Evolutionary conservation across 1,284 basidiomycete species (phyloP), one percentile per base, ranked within the genome.

Genomic region (Microbotryum silenes-acaulis): DNA sequence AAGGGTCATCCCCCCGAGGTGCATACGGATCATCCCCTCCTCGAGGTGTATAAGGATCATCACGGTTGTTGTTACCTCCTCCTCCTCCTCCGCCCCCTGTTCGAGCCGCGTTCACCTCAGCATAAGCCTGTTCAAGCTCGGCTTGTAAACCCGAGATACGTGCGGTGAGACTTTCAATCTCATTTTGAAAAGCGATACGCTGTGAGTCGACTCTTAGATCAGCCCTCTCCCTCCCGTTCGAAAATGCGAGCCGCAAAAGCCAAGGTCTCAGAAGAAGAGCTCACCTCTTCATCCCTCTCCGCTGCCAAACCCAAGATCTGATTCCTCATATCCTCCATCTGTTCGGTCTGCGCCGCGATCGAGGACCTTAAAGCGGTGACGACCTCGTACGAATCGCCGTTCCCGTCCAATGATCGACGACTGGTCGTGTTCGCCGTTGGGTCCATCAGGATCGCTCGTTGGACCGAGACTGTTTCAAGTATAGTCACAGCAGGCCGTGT

Each of bases 361-460:
- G 88, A 86, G 54, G 87, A 85, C 49, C 88, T 83, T 58, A 96
- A 78, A 2, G 88, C 89, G 18, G 82, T 81, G 63, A 94, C 85
- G 50, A 94, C 79, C 76, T 88, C 86, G 18, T 84, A 81, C 3
- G 85, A 82, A 72, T 93, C 89, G 2, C 85, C 81, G 69, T 42
- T 42, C 14, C 82, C 87, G 72, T 87, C 87, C 2, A 84, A 83
- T 8, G 65, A 69, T 14, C 61, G 83, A 67, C 60, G n/a, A 31
- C 45, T 21, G 29, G 48, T n/a, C 29, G 54, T 27, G 16, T 50
- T 50, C n/a, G 57, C 46, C 74, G 70, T 14, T 74, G 80, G 80
- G 59, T 81, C 79, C 29, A 79, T 72, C 2, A 80, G 76, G 61
- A 81, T 80, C 0, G 78, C 76, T 45, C 79, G 73, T 68, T 81